These are phyloP conservation scores for Phytophthora tubulina DNA, from an alignment of 352 stramenopile genomes.

Conservation along the genomic window DNA sequence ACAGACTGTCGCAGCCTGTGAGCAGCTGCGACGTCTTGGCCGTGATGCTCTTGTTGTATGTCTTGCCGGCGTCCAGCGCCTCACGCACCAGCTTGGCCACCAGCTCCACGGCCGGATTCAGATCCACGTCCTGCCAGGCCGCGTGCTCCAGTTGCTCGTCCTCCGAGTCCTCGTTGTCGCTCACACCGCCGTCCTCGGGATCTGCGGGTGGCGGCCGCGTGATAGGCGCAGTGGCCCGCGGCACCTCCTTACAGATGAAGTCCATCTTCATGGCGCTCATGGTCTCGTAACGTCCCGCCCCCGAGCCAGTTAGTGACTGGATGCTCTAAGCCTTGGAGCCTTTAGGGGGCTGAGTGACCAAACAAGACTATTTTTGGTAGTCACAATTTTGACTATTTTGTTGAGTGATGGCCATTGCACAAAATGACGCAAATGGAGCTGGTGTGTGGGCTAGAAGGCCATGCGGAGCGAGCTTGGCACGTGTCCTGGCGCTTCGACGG, in stretches of 20 bases:
- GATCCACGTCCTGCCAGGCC: slow-evolving; percentile 82
- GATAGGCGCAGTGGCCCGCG: slow-evolving; percentile 15
- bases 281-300: slow-evolving; percentile 20
- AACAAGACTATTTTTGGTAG: slow-evolving; percentile 3
- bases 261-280: slow-evolving; percentile 89
- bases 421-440: slow-evolving; percentile 47
- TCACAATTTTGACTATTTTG: not conserved
- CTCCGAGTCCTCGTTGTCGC: slow-evolving; percentile 87
- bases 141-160: slow-evolving; percentile 83
- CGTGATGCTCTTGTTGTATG: slow-evolving; percentile 88
- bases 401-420: not conserved
- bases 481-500: slow-evolving; percentile 91
- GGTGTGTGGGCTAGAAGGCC: slow-evolving; percentile 78
- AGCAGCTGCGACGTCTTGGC: slow-evolving; percentile 84
- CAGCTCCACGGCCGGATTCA: slow-evolving; percentile 85
- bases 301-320: slow-evolving; percentile 23
- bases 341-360: not conserved
- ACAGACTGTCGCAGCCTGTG: slow-evolving; percentile 75
- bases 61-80: slow-evolving; percentile 80
- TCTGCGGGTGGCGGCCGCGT: slow-evolving; percentile 5
- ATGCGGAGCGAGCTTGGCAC: slow-evolving; percentile 93
- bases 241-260: slow-evolving; percentile 78
- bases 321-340: not conserved
- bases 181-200: slow-evolving; percentile 58
- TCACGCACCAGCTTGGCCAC: slow-evolving; percentile 70